A percentile compares a stretch with the other conserved stretches of the same genome.
phyloP scores from a whole-genome alignment of 129 eudicot species.

The Helichrysum umbraculigerum region DNA sequence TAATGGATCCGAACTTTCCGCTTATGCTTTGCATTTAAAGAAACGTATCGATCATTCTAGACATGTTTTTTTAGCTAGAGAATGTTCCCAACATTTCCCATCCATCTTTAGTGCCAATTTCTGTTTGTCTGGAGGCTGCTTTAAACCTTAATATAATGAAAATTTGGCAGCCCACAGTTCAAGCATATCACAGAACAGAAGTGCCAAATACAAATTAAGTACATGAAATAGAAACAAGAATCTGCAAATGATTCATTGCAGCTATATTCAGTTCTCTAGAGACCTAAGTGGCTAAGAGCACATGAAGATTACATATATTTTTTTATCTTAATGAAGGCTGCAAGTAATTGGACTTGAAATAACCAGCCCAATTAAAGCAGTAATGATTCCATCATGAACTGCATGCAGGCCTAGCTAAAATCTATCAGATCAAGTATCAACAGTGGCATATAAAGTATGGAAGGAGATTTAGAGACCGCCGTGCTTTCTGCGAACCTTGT shows the following conservation, averaged over 20 bases:
- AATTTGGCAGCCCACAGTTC: not conserved
- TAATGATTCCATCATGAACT: too few species aligned
- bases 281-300: too few species aligned
- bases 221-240: not conserved
- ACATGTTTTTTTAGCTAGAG: conserved; percentile 23
- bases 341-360: too few species aligned
- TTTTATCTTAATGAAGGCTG: too few species aligned
- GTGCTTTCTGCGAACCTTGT: conserved; percentile 22
- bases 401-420: too few species aligned
- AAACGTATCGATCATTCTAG: conserved; percentile 23
- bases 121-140: conserved; percentile 35
- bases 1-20: conserved; percentile 23
- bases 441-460: too few species aligned
- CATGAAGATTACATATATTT: too few species aligned
- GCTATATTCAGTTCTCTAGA: too few species aligned
- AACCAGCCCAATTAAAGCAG: too few species aligned
- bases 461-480: conserved; percentile 7
- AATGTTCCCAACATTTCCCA: conserved; percentile 37
- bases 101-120: conserved; percentile 36
- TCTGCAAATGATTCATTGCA: too few species aligned
- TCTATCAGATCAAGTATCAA: too few species aligned
- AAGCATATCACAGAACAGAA: not conserved
- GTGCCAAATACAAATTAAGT: not conserved
- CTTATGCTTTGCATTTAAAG: conserved; percentile 24
- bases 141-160: conserved; percentile 30